phyloP scores from a whole-genome alignment of 257 asterid species.

The Henckelia pumila region DNA sequence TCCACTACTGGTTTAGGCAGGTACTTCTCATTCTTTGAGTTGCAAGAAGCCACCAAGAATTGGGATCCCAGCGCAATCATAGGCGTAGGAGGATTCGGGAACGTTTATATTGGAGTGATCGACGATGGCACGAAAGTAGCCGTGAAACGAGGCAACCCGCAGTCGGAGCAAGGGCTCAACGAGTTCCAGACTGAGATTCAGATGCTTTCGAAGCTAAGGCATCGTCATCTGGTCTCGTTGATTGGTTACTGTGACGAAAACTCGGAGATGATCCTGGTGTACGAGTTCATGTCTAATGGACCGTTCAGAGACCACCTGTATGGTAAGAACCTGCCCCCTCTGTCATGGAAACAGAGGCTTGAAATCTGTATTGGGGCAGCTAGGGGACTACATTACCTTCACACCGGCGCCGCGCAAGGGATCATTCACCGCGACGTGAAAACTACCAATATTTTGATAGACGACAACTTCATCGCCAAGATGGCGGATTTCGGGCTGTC shows the following conservation, averaged over 20 bases:
- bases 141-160: constrained; percentile 86
- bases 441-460: constrained; percentile 75
- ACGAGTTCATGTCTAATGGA: constrained; percentile 84
- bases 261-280: constrained; percentile 85
- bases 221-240: constrained; percentile 83
- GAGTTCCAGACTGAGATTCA: constrained; percentile 93
- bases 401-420: constrained; percentile 82
- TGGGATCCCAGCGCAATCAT: constrained; percentile 65
- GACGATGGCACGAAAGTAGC: constrained; percentile 80
- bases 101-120: constrained; percentile 64
- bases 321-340: constrained; percentile 41
- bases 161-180: constrained; percentile 89
- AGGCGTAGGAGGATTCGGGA: constrained; percentile 93
- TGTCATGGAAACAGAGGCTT: constrained; percentile 77
- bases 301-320: constrained; percentile 83
- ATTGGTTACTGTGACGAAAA: constrained; percentile 91
- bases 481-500: constrained; percentile 97
- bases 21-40: constrained; percentile 44
- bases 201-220: constrained; percentile 82
- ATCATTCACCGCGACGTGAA: constrained; percentile 93
- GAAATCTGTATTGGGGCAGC: constrained; percentile 90
- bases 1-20: constrained; percentile 50
- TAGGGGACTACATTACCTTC: constrained; percentile 89
- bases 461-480: constrained; percentile 69
- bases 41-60: constrained; percentile 73